Base-by-base conservation (phyloP, 306 rosid species). In the Lupinus albus region DNA sequence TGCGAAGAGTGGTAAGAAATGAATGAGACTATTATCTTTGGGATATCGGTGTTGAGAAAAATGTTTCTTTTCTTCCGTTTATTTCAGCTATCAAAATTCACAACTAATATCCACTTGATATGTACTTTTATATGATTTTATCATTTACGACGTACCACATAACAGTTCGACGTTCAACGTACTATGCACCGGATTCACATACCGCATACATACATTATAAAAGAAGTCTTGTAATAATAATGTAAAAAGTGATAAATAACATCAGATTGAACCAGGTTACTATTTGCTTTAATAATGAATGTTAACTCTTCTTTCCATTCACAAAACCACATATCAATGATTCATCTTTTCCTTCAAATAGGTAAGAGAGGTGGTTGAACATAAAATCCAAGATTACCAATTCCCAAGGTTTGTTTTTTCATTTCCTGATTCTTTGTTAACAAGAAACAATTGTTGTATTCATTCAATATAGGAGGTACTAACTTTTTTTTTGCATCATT, bases 351-450 rank as follows among this genome's bases (percentile, higher is more conserved):
- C 55, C 30, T 63, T 39, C 50, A 50, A 70, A 39, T 39, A 86
- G 96, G 85, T 84, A 6, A 72, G 77, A 68, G 88, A 86, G 30
- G 92, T 18, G 76, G 77, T 82, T 52, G 90, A 84, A 18, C 67
- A 25, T 1, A 21, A n/a, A 61, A 8, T 82, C 54, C n/a, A 11
- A 56, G 58, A 21, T 39, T 21, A 33, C 39, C 46, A 21, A 68
- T 25, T 68, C 56, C 48, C 80, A 70, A 79, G 90, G 96, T 89
- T 59, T 61, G 88, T 61, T 71, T 66, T 66, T 54, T 50, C 45
- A 7, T 68, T 17, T 59, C 64, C 45, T 10, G 13, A 11, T 68
- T 75, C 4, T 28, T 18, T 38, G 55, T 65, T 65, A 41, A 11
- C 16, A 7, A 17, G 41, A 64, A 53, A 36, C 5, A 52, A 25